Conservation (phyloP, 495 filamentous ascomycete species). For the Copromyces sp. region DNA sequence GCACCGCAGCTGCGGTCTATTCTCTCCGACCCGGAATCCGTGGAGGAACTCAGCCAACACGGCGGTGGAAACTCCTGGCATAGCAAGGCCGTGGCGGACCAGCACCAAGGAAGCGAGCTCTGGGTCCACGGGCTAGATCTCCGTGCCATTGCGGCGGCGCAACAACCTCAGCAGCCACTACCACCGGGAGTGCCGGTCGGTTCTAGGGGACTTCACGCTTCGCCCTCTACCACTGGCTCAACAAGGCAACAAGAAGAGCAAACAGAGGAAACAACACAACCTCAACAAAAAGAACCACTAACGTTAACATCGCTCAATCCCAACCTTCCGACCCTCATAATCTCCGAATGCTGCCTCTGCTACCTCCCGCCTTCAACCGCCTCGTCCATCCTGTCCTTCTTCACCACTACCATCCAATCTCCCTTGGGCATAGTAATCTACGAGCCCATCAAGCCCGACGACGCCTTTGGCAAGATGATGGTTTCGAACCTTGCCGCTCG, state of each 20-base stretch:
- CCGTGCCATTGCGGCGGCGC: conserved; percentile 41
- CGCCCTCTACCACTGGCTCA: neutral
- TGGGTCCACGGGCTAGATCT: conserved; percentile 78
- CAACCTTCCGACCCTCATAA: conserved; percentile 63
- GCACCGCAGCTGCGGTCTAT: conserved; percentile 19
- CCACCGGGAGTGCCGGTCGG: neutral
- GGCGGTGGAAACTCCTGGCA: conserved; percentile 8
- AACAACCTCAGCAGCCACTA: neutral
- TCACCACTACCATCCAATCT: conserved; percentile 42
- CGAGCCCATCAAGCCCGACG: conserved; percentile 74
- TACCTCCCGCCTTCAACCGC: conserved; percentile 63
- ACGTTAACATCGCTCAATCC: conserved; percentile 25
- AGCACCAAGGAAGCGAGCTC: conserved; percentile 33
- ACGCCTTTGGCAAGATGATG: conserved; percentile 86
- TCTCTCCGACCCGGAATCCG: conserved; percentile 13
- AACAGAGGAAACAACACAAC: neutral
- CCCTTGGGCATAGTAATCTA: conserved; percentile 66
- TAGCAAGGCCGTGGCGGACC: neutral
- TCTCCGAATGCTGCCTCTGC: conserved; percentile 91
- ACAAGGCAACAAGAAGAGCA: neutral
- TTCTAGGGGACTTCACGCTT: neutral
- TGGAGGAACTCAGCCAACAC: neutral
- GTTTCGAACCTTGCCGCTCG: conserved; percentile 79
- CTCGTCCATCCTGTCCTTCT: conserved; percentile 53
- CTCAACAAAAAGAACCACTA: neutral